Conservation (phyloP, 2,329 filamentous ascomycete genomes). For the Trichoderma brevicompactum region DNA sequence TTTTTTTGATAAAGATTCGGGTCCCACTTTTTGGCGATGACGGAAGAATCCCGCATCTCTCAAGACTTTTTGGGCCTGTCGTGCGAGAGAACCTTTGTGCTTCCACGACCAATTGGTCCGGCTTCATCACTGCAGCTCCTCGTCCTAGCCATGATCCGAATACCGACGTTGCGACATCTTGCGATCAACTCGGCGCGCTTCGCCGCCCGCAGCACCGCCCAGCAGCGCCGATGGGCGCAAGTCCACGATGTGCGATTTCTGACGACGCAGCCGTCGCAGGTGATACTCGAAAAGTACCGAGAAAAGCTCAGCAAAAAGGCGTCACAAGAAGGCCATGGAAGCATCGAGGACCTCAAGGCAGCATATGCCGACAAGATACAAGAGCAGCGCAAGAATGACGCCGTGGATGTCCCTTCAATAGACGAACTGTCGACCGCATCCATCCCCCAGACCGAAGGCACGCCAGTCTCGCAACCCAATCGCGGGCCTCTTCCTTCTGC, state of each 20-base stretch:
- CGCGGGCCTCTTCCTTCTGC: constrained; percentile 39
- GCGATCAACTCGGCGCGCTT: constrained; percentile 39
- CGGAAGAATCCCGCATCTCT: constrained; percentile 26
- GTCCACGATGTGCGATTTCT: constrained; percentile 92
- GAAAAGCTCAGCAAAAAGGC: constrained; percentile 85
- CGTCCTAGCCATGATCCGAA: constrained; percentile 35
- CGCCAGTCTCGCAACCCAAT: constrained; percentile 45
- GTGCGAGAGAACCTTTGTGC: neutral
- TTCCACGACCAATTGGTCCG: constrained; percentile 3
- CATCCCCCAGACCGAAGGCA: constrained; percentile 44
- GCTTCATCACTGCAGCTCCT: neutral
- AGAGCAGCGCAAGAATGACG: constrained; percentile 68
- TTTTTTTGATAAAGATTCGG: constrained; percentile 19
- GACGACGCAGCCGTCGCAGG: constrained; percentile 69
- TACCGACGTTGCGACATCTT: constrained; percentile 55
- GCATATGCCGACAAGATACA: constrained; percentile 86
- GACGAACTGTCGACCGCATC: constrained; percentile 18
- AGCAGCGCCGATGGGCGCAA: constrained; percentile 83
- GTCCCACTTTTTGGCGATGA: constrained; percentile 28
- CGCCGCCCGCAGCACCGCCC: constrained; percentile 37
- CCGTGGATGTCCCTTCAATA: constrained; percentile 51
- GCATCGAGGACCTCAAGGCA: constrained; percentile 76
- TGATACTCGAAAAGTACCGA: constrained; percentile 81
- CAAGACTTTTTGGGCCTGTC: neutral
- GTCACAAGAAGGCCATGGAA: constrained; percentile 68